Evolutionary conservation across 140 eudicot species (phyloP).

Genomic region (Senecio squalidus): DNA sequence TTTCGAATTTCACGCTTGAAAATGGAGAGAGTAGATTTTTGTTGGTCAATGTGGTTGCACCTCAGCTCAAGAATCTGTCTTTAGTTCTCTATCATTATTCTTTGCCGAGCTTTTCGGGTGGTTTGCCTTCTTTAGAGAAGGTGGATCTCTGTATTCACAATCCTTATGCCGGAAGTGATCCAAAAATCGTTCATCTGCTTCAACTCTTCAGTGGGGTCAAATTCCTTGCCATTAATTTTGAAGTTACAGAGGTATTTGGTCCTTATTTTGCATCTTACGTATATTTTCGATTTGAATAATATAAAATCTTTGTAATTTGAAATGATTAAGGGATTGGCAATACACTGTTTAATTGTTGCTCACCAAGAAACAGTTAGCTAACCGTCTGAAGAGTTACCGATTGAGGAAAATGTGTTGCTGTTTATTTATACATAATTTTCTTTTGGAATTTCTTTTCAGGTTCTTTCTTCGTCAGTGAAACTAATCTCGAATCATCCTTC

Average conservation of each 20-base stretch:
- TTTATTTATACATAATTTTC: not conserved
- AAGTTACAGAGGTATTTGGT: not conserved
- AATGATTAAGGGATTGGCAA: too few relatives aligned
- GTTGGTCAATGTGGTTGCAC: not conserved
- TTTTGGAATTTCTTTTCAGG: not conserved
- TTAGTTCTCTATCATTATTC: not conserved
- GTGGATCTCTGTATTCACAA: not conserved
- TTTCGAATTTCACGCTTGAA: not conserved
- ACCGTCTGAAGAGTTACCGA: too few relatives aligned
- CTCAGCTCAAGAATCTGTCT: not conserved
- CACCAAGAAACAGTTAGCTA: too few relatives aligned
- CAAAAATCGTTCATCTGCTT: not conserved
- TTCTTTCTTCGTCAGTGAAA: not conserved
- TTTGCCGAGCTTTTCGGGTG: not conserved
- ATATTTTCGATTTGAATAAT: too few relatives aligned
- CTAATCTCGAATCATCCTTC: conserved; percentile 4
- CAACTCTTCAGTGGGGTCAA: not conserved
- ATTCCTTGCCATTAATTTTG: not conserved
- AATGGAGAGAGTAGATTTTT: not conserved
- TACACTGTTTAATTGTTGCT: too few relatives aligned
- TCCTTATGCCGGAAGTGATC: not conserved
- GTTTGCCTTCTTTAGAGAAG: not conserved
- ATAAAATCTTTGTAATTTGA: too few relatives aligned
- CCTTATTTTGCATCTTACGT: not conserved
- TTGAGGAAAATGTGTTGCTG: too few relatives aligned